Conservation (phyloP, 1,284 basidiomycete species). For the Macrocybe sp. region DNA sequence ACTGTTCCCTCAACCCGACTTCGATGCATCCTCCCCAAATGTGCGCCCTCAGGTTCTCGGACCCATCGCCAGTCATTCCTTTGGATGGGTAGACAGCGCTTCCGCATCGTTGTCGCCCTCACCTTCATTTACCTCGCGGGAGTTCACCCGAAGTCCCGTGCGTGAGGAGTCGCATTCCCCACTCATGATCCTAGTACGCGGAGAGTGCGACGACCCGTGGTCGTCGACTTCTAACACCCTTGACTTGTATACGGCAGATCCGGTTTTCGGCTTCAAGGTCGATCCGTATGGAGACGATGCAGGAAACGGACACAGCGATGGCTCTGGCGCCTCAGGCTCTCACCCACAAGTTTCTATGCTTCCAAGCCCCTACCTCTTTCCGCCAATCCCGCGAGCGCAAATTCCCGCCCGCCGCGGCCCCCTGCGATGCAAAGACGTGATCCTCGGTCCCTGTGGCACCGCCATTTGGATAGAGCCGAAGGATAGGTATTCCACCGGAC, state of each 20-base stretch:
- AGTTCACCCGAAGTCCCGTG: too few relatives aligned
- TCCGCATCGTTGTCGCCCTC: constrained; percentile 25
- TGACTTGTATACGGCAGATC: constrained; percentile 38
- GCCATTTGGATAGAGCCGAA: constrained; percentile 56
- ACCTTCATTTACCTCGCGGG: too few relatives aligned
- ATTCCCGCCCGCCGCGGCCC: constrained; percentile 40
- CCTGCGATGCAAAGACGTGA: constrained; percentile 45
- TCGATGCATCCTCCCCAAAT: constrained; percentile 18
- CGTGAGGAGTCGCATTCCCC: too few relatives aligned
- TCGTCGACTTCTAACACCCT: constrained; percentile 40
- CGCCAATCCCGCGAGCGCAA: constrained; percentile 30
- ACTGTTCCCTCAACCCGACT: constrained; percentile 42
- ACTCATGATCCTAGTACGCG: constrained; percentile 43
- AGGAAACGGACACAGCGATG: too few relatives aligned
- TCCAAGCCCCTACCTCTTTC: constrained; percentile 34
- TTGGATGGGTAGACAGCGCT: constrained; percentile 62
- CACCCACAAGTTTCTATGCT: background rate
- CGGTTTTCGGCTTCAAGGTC: constrained; percentile 6
- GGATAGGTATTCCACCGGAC: constrained; percentile 31
- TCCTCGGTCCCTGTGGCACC: constrained; percentile 47
- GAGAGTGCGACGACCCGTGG: constrained; percentile 58
- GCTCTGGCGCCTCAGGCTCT: too few relatives aligned
- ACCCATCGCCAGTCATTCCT: constrained; percentile 42
- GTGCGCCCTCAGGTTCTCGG: constrained; percentile 11
- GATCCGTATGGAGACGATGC: too few relatives aligned